Conservation (phyloP, 768 basidiomycete species). For the Boletus edulis region DNA sequence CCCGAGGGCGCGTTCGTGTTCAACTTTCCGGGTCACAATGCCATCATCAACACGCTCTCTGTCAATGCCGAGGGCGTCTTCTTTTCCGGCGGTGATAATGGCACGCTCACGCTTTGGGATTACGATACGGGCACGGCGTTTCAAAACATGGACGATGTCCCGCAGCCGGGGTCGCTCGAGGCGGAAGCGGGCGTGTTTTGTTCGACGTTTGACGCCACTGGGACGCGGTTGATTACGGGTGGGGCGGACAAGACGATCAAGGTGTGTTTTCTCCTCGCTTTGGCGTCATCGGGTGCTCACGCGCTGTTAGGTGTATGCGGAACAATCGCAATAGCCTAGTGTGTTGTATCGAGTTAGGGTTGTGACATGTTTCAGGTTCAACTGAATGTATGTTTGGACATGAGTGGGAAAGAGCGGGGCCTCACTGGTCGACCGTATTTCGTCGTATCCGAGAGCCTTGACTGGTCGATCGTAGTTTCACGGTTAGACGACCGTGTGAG, state of each 20-base stretch:
- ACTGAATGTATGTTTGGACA: too few species aligned
- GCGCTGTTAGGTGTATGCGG: slow-evolving; percentile 54
- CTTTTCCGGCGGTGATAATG: slow-evolving; percentile 96
- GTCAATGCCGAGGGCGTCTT: slow-evolving; percentile 96
- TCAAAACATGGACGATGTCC: slow-evolving; percentile 90
- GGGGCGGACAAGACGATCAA: slow-evolving; percentile 99
- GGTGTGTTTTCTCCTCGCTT: slow-evolving; percentile 39
- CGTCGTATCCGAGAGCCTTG: too few species aligned
- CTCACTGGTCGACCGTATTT: neutral
- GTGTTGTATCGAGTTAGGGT: too few species aligned
- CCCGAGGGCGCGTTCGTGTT: slow-evolving; percentile 95
- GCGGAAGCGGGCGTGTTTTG: slow-evolving; percentile 97
- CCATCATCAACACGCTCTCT: slow-evolving; percentile 93
- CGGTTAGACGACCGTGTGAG: neutral
- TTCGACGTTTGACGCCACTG: slow-evolving; percentile 95
- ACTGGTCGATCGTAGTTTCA: neutral
- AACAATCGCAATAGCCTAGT: slow-evolving; percentile 46
- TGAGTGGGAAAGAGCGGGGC: too few species aligned
- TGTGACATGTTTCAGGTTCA: neutral
- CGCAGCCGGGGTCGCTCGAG: slow-evolving; percentile 97
- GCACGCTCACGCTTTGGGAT: slow-evolving; percentile 90
- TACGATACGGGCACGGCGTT: slow-evolving; percentile 93
- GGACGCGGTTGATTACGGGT: slow-evolving; percentile 91
- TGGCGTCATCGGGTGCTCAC: neutral
- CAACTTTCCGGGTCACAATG: slow-evolving; percentile 95